Percentiles rank a stretch among this genome's conserved stretches.
Evolutionary conservation across 192 early-diverging fungal species (phyloP).

Genomic region (Endogone sp.): DNA sequence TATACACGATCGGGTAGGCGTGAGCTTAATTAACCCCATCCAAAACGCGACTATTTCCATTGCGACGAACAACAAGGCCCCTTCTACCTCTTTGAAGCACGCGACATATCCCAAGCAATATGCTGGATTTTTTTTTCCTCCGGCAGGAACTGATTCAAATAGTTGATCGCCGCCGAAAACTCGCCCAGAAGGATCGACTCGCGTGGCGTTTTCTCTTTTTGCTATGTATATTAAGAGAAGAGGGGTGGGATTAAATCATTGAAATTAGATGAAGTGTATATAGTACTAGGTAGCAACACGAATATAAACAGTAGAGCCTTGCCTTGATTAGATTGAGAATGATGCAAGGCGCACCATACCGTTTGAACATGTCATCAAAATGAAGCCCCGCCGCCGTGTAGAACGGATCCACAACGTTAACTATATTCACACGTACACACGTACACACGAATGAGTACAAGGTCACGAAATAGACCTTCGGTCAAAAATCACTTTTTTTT

Average conservation of each 20-base stretch:
- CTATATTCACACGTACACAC: conserved; percentile 21
- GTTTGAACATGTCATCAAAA: conserved; percentile 86
- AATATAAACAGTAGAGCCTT: not conserved
- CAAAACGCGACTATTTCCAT: not conserved
- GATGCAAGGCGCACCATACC: conserved; percentile 91
- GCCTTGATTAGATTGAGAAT: conserved; percentile 95
- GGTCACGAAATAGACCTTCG: conserved; percentile 10
- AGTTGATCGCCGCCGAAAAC: conserved; percentile 74
- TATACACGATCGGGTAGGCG: not conserved
- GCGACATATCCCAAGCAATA: conserved; percentile 97
- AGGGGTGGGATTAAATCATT: too few relatives aligned
- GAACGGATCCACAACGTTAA: conserved; percentile 90
- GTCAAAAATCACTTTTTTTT: too few relatives aligned
- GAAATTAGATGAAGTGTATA: too few relatives aligned
- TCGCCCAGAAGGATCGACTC: conserved; percentile 86
- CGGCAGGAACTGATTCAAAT: conserved; percentile 90
- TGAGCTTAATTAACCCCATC: not conserved
- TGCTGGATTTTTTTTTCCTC: conserved; percentile 78
- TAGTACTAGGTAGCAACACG: not conserved
- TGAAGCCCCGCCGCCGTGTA: conserved; percentile 89
- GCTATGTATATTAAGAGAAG: conserved; percentile 25
- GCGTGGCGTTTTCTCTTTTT: conserved; percentile 85
- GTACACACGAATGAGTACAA: not conserved
- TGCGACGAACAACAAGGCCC: not conserved
- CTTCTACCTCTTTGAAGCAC: conserved; percentile 79